Base-by-base conservation (phyloP, 148 eudicot genomes). In the Spergularia bocconei region DNA sequence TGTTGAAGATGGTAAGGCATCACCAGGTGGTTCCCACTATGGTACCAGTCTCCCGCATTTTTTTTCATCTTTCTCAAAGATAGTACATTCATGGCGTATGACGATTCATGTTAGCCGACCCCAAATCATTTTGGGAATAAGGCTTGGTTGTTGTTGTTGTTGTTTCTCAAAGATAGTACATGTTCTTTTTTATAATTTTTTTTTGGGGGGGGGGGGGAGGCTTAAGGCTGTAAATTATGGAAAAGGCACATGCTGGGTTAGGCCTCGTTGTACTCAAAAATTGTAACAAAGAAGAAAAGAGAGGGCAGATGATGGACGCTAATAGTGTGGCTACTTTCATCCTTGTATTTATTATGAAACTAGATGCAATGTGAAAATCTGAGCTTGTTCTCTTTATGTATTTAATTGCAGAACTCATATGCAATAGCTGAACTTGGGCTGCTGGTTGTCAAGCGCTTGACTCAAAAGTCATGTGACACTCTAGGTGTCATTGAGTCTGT, bases 401-500 rank as follows among this genome's bases (percentile, higher is more conserved):
- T 67, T 76, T 72, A 63, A 77, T 57, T 73, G 81, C 93, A 95
- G 99, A 92, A 90, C 73, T 90, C 91, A 25, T 79, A 92, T 80
- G 96, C 88, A 54, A 85, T 95, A 60, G 92, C 93, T 76, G 99
- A 95, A 64, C 86, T 95, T 80, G 97, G 97, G 66, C 79, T 92
- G 63, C 65, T 90, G 80, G 82, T 92, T 59, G 78, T 81, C 65
- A 90, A 92, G 85, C 93, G 85, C 63, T 82, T 95, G 47, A 83
- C 75, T 68, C 77, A 77, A 66, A 88, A 83, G n/a, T 79, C 84
- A 78, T 90, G 82, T 53, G 88, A 82, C 77, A 73, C 69, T 76
- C 81, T 70, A 20, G 86, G 81, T 71, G 75, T 67, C 20, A 66
- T 39, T 47, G 82, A 81, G 56, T 75, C 91, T 56, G 83, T 91